phyloP scores from a whole-genome alignment of 2,329 filamentous ascomycete species.

The Ophiognomonia clavigignenti-juglandacearum region DNA sequence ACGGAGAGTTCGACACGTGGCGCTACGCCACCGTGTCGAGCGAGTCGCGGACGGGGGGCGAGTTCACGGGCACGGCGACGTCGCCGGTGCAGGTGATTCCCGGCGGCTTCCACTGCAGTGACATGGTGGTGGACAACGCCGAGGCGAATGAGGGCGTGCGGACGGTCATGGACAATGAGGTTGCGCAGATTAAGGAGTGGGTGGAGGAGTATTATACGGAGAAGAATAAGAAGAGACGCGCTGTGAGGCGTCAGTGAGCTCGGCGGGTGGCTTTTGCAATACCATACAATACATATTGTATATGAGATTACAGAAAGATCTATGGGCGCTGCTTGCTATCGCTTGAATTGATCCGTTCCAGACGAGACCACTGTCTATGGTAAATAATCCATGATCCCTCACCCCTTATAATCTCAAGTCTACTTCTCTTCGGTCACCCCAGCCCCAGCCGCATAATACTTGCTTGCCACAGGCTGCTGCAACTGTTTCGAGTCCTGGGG shows the following conservation, averaged over 20 bases:
- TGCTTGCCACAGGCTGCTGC: conserved; percentile 14
- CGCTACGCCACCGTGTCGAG: conserved; percentile 32
- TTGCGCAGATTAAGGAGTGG: conserved; percentile 49
- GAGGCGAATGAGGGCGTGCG: conserved; percentile 43
- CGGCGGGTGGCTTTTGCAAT: not conserved
- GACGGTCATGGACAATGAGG: conserved; percentile 44
- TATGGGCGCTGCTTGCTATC: not conserved
- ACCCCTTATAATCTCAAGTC: too few species aligned
- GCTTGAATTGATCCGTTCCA: not conserved
- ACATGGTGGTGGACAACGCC: conserved; percentile 40
- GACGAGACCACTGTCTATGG: not conserved
- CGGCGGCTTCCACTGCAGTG: conserved; percentile 34
- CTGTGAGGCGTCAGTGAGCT: not conserved
- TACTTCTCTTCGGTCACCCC: too few species aligned
- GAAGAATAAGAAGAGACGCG: conserved; percentile 18
- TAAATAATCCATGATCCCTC: too few species aligned
- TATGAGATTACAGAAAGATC: not conserved
- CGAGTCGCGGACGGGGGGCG: conserved; percentile 32
- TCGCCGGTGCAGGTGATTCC: conserved; percentile 29
- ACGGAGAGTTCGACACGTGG: conserved; percentile 38
- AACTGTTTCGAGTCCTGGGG: conserved; percentile 7
- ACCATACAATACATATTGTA: not conserved
- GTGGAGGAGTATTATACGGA: conserved; percentile 43
- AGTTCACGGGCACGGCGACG: conserved; percentile 27
- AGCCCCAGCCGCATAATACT: conserved; percentile 6